These are phyloP conservation scores for Penicillium brevicompactum DNA, from an alignment of 2,329 filamentous ascomycete species.

Conservation along the genomic window DNA sequence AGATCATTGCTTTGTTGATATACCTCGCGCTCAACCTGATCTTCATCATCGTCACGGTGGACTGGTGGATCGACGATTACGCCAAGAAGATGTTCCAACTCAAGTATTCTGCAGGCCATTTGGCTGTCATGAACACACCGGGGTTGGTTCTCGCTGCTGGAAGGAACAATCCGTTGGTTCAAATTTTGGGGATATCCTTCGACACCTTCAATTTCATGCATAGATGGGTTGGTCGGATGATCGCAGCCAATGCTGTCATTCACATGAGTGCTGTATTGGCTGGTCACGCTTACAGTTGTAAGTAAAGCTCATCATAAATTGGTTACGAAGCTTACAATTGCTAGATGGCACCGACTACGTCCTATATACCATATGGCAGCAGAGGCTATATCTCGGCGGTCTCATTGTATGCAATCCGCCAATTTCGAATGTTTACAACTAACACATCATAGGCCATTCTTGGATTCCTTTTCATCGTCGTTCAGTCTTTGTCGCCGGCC, in stretches of 20 bases:
- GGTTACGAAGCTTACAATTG: not conserved
- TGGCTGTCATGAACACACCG: conserved; percentile 84
- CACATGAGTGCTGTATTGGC: conserved; percentile 56
- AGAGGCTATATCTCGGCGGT: conserved; percentile 33
- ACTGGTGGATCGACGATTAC: conserved; percentile 33
- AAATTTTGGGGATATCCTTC: conserved; percentile 78
- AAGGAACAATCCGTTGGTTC: conserved; percentile 87
- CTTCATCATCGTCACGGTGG: conserved; percentile 59
- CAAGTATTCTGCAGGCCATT: conserved; percentile 77
- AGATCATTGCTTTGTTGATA: conserved; percentile 65
- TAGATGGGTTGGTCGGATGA: conserved; percentile 76
- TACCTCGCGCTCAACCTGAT: conserved; percentile 71
- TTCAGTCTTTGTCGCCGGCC: conserved; percentile 45
- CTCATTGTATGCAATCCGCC: conserved; percentile 41
- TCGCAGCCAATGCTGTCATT: conserved; percentile 66
- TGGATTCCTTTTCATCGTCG: conserved; percentile 39
- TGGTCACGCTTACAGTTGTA: conserved; percentile 23
- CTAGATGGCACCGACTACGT: conserved; percentile 58
- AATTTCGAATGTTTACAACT: not conserved
- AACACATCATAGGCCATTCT: conserved; percentile 38
- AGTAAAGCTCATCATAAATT: not conserved
- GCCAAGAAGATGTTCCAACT: conserved; percentile 48
- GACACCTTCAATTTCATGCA: conserved; percentile 92
- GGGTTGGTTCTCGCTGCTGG: conserved; percentile 83
- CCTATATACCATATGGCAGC: conserved; percentile 29